Evolutionary conservation across 1,139 yeast species (phyloP), one percentile per base, ranked within the genome.

Genomic region (Scheffersomyces segobiensis): DNA sequence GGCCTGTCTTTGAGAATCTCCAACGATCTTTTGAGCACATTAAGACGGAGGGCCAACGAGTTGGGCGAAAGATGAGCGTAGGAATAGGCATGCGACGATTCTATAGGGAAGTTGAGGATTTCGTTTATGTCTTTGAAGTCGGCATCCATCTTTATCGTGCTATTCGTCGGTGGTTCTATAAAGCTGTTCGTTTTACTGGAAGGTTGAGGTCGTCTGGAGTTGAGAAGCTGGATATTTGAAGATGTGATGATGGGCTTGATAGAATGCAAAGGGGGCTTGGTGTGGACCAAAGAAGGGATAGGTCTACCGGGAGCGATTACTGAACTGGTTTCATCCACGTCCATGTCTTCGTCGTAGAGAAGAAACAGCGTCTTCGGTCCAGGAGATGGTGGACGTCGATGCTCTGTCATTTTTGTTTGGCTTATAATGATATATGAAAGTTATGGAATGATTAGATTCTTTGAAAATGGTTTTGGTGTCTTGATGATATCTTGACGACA

Each of bases 11-110:
- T 74, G 52, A 89, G 72, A 53, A 91, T 89, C 69, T 91, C 92
- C 55, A 91, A 74, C 7, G 96, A 88, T 62, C 96, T 76, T 66
- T 87, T 89, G 65, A 91, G 77, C 20, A 91, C 93, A 60, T 88
- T 87, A 60, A 91, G 75, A 57, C 97, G 77, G 56, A 91, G 84
- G 0, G 96, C 91, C 59, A 91, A 73, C 1, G 96, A 88, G 67
- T 89, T 89, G 21, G 93, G 95, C 4, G 96, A 88, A 58, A 90
- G 77, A 60, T 89, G 91, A 5, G 96, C 93, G 71, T 91, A 91
- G 0, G 96, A 90, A 68, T 89, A 91, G 2, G 97, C 89, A 69
- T 90, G 95, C 2, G 96, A 84, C 12, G 96, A 89, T 68, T 89
- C 95, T 21, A 87, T 85, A 5, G 96, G 92, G 68, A 89, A 89